Evolutionary conservation across 148 eudicot genomes (phyloP).

Genomic region (Chenopodium formosanum): DNA sequence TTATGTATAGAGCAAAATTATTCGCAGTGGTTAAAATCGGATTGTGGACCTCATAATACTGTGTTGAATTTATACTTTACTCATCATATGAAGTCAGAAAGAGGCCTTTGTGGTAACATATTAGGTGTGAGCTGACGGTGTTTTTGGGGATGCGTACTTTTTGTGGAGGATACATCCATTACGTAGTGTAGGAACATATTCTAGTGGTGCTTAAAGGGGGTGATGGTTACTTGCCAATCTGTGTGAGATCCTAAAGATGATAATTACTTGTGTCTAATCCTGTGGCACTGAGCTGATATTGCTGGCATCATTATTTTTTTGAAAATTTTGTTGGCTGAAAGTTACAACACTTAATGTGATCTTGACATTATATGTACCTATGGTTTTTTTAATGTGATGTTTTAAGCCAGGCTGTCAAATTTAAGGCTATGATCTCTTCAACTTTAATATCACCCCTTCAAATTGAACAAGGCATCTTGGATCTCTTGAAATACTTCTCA

Average conservation of each 20-base stretch:
- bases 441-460: too few relatives aligned
- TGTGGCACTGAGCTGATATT: not conserved
- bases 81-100: not conserved
- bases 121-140: not conserved
- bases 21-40: not conserved
- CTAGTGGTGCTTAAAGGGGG: not conserved
- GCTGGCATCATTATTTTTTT: not conserved
- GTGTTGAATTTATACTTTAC: not conserved
- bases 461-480: too few relatives aligned
- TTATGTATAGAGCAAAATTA: too few relatives aligned
- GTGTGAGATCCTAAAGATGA: not conserved
- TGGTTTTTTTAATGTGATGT: too few relatives aligned
- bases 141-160: not conserved
- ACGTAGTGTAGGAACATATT: not conserved
- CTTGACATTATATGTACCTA: too few relatives aligned
- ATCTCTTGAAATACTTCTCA: too few relatives aligned
- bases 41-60: not conserved
- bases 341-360: not conserved
- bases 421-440: too few relatives aligned
- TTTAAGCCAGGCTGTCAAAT: too few relatives aligned
- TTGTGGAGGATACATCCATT: not conserved
- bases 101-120: not conserved
- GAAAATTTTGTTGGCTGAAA: not conserved
- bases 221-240: not conserved
- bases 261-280: not conserved